Conservation (phyloP, 305 asterid species). For the Euphrasia arctica region DNA sequence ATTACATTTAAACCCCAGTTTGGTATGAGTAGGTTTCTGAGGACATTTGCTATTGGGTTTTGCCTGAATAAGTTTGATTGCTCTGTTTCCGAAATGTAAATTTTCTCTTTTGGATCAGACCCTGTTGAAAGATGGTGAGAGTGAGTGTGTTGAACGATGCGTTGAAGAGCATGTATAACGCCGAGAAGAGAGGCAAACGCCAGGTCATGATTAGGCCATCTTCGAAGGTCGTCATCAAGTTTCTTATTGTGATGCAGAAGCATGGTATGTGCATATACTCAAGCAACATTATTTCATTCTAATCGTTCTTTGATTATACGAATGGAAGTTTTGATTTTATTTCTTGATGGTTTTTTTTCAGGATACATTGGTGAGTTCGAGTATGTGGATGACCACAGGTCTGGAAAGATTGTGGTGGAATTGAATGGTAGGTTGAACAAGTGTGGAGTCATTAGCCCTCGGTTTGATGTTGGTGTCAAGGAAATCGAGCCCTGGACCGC, state of each 20-base stretch:
- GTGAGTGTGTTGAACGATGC: conserved; percentile 36
- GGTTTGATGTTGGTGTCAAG: conserved; percentile 44
- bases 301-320: neutral
- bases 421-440: conserved; percentile 41
- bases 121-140: conserved; percentile 28
- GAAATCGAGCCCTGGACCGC: conserved; percentile 55
- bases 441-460: conserved; percentile 46
- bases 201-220: conserved; percentile 43
- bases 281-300: neutral
- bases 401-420: conserved; percentile 45
- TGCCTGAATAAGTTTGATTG: neutral
- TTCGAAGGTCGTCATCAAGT: conserved; percentile 37
- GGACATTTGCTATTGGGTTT: too few species aligned
- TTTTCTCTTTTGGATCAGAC: neutral
- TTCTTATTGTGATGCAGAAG: conserved; percentile 39
- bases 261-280: conserved; percentile 24
- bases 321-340: neutral
- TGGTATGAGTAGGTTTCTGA: too few species aligned
- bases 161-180: conserved; percentile 40
- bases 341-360: conserved; percentile 3
- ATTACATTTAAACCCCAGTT: too few species aligned
- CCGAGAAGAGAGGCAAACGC: conserved; percentile 35
- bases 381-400: conserved; percentile 44
- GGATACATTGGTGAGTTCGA: conserved; percentile 47
- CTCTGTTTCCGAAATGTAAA: neutral